Base-by-base conservation (phyloP, 257 asterid species). In the Solanum megistacrolobum region DNA sequence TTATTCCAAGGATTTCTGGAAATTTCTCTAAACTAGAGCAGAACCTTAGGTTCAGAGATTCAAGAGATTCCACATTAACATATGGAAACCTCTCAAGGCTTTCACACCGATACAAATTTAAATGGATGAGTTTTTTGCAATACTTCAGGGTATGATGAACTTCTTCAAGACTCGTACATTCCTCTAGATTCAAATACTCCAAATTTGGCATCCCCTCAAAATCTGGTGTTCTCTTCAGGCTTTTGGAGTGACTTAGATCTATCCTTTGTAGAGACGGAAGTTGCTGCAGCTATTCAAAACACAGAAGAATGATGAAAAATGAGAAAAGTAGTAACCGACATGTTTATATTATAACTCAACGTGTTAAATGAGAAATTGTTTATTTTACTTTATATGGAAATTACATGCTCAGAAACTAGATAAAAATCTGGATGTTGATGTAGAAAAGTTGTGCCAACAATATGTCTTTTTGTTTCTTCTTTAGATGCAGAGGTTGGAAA, bases 61-160 rank as follows among this genome's bases (percentile, higher is more conserved):
- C 18, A 14, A 69, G 2, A 69, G 76, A 69, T 29, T 69, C 38
- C 76, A 29, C 76, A 12, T 31, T 69, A 14, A 69, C 39, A 29
- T 5, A 29, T 69, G 38, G 12, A 69, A 48, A 46, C 58, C 58
- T 13, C 7, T 46, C 13, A 1, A 46, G 6, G 0, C 0, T 13
- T 48, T 0, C 1, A 48, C 58, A 48, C 0, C 0, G 0, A 0
- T 0, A 1, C 20, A 46, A 46, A 13, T 12, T 2, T 13, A 46
- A 46, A 3, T 46, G 0, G 0, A 46, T 46, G 58, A 46, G 46
- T 2, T 73, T 34, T 4, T 16, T 34, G 46, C 9, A 73, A 73
- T 4, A 2, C 9, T 4, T 46, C 1, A 73, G 48, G 18, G 81
- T 20, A 73, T 0, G 29, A 8, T 73, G 81, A 73, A 73, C 46